phyloP scores from a whole-genome alignment of 148 eudicot genomes.

The Rhododendron mucronatum region DNA sequence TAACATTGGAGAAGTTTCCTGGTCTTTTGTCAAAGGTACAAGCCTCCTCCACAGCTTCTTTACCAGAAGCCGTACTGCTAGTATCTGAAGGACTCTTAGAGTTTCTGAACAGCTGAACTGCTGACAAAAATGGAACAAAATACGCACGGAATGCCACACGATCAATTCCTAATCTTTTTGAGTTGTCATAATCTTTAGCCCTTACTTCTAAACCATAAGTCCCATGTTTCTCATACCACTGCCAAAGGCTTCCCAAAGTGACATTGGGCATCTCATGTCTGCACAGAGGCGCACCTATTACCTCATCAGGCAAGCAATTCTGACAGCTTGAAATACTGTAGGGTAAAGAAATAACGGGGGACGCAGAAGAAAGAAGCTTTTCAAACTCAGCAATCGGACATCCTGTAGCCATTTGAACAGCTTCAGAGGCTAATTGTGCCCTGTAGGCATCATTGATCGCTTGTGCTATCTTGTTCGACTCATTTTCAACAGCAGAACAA shows the following conservation, averaged over 20 bases:
- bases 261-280: slow-evolving; percentile 30
- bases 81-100: neutral
- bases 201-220: slow-evolving; percentile 47
- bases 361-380: slow-evolving; percentile 35
- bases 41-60: neutral
- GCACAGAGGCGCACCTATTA: slow-evolving; percentile 16
- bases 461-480: slow-evolving; percentile 13
- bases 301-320: slow-evolving; percentile 14
- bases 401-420: slow-evolving; percentile 34
- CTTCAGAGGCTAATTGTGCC: slow-evolving; percentile 44
- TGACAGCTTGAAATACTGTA: slow-evolving; percentile 8
- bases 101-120: slow-evolving; percentile 46
- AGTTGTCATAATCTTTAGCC: slow-evolving; percentile 25
- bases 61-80: slow-evolving; percentile 1
- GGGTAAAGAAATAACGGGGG: slow-evolving; percentile 30
- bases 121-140: slow-evolving; percentile 61
- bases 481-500: slow-evolving; percentile 2
- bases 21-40: neutral
- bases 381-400: slow-evolving; percentile 48
- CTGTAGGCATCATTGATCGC: slow-evolving; percentile 25
- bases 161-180: slow-evolving; percentile 28
- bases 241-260: slow-evolving; percentile 40
- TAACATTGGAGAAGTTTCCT: neutral
- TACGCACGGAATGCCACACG: slow-evolving; percentile 34
- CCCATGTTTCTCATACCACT: slow-evolving; percentile 60